A percentile compares a stretch with the other conserved stretches of the same genome.
phyloP scores from a whole-genome alignment of 306 rosid species.

The Dalbergia oliveri region DNA sequence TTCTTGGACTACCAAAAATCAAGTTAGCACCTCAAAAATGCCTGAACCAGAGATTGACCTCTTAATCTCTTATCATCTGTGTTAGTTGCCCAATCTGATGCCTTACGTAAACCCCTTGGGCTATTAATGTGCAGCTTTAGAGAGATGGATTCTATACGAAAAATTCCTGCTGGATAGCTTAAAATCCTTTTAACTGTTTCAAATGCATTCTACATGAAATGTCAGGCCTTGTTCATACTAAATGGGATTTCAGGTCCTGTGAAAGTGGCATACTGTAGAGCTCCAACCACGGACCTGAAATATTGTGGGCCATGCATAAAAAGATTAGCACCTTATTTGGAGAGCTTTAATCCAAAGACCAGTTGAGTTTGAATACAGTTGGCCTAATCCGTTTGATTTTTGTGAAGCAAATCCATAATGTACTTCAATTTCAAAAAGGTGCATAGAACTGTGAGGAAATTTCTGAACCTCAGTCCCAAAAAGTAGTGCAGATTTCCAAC shows the following conservation, averaged over 20 bases:
- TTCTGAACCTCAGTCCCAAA: not conserved
- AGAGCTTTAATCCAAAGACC: not conserved
- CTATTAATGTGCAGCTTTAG: too few relatives aligned
- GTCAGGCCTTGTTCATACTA: not conserved
- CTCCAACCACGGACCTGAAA: not conserved
- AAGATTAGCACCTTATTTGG: not conserved
- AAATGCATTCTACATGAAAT: not conserved
- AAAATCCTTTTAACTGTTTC: not conserved
- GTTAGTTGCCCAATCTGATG: too few relatives aligned
- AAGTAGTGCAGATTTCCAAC: not conserved
- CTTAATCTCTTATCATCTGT: too few relatives aligned
- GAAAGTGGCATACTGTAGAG: not conserved
- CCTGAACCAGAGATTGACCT: too few relatives aligned
- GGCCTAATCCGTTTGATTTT: not conserved
- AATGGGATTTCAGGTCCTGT: not conserved
- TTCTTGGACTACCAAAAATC: not conserved
- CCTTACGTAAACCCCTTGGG: too few relatives aligned
- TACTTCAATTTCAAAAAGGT: not conserved
- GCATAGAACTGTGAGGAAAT: not conserved
- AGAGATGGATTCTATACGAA: too few relatives aligned
- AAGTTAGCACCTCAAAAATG: not conserved
- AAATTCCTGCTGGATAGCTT: not conserved
- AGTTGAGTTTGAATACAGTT: not conserved
- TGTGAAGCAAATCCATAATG: not conserved
- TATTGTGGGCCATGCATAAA: not conserved